Base-by-base conservation (phyloP, 352 stramenopile species). In the Pythium monospermum region DNA sequence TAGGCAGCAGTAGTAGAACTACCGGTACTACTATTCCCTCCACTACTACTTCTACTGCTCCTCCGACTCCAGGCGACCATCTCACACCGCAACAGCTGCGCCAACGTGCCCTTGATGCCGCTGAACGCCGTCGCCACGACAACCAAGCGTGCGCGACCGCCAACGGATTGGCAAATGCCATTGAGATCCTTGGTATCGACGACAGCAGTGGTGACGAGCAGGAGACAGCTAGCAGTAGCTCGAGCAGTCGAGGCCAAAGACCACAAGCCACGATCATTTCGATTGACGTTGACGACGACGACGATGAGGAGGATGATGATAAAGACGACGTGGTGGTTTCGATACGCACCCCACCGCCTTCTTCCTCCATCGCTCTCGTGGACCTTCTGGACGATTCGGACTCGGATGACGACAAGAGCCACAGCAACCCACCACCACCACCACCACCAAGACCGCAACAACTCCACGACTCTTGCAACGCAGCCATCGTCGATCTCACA, bases 141-240 rank as follows among this genome's bases (percentile, higher is more conserved):
- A 71, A 68, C 26, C 43, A 70, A 4, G 44, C 59, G 19, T 85
- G 64, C 27, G 52, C 35, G 15, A 26, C 53, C 31, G 23, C 50
- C 4, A 35, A 60, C 15, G 48, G 45, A 1, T 39, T 64, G 2
- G n/a, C 40, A 8, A 55, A 68, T 16, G 42, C 51, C 2, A 57
- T 69, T 32, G 66, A 81, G 41, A 49, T 81, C 7, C 44, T 83
- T 4, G 64, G 66, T 1, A 67, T 81, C 50, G 73, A 87, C 36
- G 71, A 85, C 41, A 75, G 64, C 15, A 66, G 76, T 22, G 61
- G 70, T 25, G 66, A 81, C 0, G 59, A 80, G 22, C 31, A 57
- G 6, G 44, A 49, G 11, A 15, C 37, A n/a, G 30, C 4, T n/a
- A 11, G 4, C 12, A 33, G 1, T 6, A 13, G 10, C 16, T 10